phyloP scores from a whole-genome alignment of 768 basidiomycete genomes.

The Pleurotus giganteus region DNA sequence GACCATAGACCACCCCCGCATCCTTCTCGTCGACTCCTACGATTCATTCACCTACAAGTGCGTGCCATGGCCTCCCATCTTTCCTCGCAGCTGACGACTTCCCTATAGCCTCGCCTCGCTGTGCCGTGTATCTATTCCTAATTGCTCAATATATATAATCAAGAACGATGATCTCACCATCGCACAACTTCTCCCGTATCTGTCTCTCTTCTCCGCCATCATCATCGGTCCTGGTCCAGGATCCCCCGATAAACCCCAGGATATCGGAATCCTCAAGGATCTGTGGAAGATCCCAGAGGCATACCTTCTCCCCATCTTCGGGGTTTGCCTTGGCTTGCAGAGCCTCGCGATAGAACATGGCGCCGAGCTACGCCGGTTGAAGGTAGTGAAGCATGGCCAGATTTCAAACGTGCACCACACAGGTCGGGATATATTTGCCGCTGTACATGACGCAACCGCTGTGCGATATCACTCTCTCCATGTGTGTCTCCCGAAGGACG shows the following conservation, averaged over 20 bases:
- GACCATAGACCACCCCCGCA: conserved; percentile 40
- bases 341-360: conserved; percentile 69
- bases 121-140: conserved; percentile 60
- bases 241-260: conserved; percentile 58
- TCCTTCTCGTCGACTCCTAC: conserved; percentile 80
- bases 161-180: conserved; percentile 65
- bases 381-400: conserved; percentile 78
- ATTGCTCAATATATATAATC: conserved; percentile 63
- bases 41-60: conserved; percentile 91
- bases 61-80: conserved; percentile 22
- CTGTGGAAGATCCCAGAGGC: conserved; percentile 63
- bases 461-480: conserved; percentile 84
- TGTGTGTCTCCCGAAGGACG: conserved; percentile 42
- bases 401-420: conserved; percentile 62
- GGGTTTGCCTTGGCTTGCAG: conserved; percentile 82
- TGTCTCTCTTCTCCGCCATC: conserved; percentile 64
- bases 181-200: conserved; percentile 46
- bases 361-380: conserved; percentile 54
- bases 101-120: conserved; percentile 65
- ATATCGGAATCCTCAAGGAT: conserved; percentile 68
- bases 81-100: background rate
- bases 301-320: conserved; percentile 67
- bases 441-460: conserved; percentile 49
- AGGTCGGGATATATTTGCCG: conserved; percentile 60
- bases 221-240: conserved; percentile 82